A percentile compares a stretch with the other conserved stretches of the same genome.
phyloP scores from a whole-genome alignment of 2,329 filamentous ascomycete species.

The Colletotrichum sublineola region DNA sequence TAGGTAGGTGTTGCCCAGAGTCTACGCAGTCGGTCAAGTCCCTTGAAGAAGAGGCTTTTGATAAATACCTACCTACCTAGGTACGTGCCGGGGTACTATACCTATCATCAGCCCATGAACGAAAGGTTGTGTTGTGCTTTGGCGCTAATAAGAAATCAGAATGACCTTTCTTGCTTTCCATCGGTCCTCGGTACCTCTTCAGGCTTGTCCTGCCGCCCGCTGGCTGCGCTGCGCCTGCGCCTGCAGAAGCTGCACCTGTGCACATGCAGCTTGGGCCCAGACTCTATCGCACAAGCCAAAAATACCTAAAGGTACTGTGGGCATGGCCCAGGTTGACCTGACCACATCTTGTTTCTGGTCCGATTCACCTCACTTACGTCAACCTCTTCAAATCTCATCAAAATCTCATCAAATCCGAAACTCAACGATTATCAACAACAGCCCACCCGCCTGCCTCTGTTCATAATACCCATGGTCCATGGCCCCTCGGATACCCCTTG shows the following conservation, averaged over 20 bases:
- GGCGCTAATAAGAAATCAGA: not conserved
- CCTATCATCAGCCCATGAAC: not conserved
- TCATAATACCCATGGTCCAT: not conserved
- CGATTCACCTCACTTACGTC: constrained; percentile 31
- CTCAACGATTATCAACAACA: not conserved
- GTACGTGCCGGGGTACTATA: too few species aligned
- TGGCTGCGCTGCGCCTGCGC: constrained; percentile 19
- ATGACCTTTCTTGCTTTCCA: constrained; percentile 2
- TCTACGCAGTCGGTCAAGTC: constrained; percentile 16
- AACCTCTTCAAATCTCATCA: constrained; percentile 18
- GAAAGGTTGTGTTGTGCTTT: not conserved
- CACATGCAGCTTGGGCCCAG: constrained; percentile 25
- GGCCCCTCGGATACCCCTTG: constrained; percentile 10
- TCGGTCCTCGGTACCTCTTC: constrained; percentile 8
- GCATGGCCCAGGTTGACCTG: constrained; percentile 19
- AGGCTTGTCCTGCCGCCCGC: not conserved
- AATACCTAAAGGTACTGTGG: not conserved
- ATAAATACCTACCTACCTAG: not conserved
- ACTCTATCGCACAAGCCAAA: not conserved
- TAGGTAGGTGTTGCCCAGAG: not conserved
- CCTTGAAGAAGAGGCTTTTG: constrained; percentile 15
- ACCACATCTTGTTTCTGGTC: constrained; percentile 11
- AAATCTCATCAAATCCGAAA: constrained; percentile 8
- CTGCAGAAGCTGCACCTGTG: constrained; percentile 14
- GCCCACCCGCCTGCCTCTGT: constrained; percentile 8